Conservation (phyloP, 1,284 basidiomycete species). For the Leccinum fallax region DNA sequence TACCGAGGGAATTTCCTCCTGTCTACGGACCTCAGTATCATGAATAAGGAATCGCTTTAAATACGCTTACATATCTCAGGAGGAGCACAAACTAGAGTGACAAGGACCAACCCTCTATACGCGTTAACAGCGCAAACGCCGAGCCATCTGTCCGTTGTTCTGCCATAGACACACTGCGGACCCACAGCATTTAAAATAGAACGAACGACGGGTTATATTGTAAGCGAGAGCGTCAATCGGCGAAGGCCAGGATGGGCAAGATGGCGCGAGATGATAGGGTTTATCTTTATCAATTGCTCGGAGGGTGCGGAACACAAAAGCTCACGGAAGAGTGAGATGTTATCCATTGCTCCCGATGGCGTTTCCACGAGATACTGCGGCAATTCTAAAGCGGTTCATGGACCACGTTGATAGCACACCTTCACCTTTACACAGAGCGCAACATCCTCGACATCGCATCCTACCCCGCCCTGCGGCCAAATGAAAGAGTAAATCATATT, state of each 20-base stretch:
- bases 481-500: constrained; percentile 64
- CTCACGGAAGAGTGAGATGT: constrained; percentile 64
- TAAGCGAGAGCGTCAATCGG: constrained; percentile 57
- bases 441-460: constrained; percentile 54
- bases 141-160: constrained; percentile 8
- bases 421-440: constrained; percentile 53
- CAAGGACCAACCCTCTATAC: not conserved
- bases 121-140: not conserved
- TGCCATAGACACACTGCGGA: constrained; percentile 22
- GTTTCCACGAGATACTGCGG: constrained; percentile 47
- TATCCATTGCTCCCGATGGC: constrained; percentile 21
- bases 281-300: constrained; percentile 56
- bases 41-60: not conserved
- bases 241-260: constrained; percentile 58
- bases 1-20: constrained; percentile 5
- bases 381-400: constrained; percentile 52
- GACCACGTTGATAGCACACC: constrained; percentile 47
- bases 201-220: constrained; percentile 59
- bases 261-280: constrained; percentile 54
- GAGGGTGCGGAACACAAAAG: constrained; percentile 49
- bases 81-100: constrained; percentile 7
- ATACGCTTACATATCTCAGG: not conserved
- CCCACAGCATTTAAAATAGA: constrained; percentile 55
- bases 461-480: constrained; percentile 59
- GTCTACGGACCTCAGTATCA: constrained; percentile 1